A percentile compares a stretch with the other conserved stretches of the same genome.
phyloP scores from a whole-genome alignment of 2,329 filamentous ascomycete genomes.

The Ilyonectria destructans region DNA sequence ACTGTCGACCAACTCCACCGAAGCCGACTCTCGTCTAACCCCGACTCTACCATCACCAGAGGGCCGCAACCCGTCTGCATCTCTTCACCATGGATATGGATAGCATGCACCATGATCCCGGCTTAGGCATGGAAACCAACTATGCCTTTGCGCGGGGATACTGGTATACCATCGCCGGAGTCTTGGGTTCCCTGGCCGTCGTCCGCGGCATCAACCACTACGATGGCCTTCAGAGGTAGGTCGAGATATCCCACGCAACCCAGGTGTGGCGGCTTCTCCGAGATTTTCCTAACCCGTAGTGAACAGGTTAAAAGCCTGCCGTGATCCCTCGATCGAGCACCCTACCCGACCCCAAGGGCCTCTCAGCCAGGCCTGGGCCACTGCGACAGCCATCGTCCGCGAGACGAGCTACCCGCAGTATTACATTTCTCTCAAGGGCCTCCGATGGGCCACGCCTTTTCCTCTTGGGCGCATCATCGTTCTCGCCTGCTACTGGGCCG shows the following conservation, averaged over 20 bases:
- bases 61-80: slow-evolving; percentile 20
- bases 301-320: slow-evolving; percentile 63
- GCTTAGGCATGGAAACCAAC: slow-evolving; percentile 62
- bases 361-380: slow-evolving; percentile 70
- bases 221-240: slow-evolving; percentile 61
- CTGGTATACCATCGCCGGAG: slow-evolving; percentile 72
- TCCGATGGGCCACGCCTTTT: slow-evolving; percentile 73
- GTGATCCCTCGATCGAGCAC: slow-evolving; percentile 61
- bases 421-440: slow-evolving; percentile 61
- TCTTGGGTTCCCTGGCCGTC: slow-evolving; percentile 60
- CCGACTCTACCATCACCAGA: not conserved
- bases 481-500: slow-evolving; percentile 71
- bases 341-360: slow-evolving; percentile 68
- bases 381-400: slow-evolving; percentile 70
- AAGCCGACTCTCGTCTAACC: not conserved
- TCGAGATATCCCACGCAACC: not conserved
- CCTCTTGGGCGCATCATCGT: slow-evolving; percentile 71
- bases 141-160: slow-evolving; percentile 68
- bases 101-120: slow-evolving; percentile 49
- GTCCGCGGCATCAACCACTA: slow-evolving; percentile 63
- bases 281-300: not conserved
- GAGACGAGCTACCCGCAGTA: slow-evolving; percentile 72
- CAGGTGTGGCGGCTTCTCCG: not conserved
- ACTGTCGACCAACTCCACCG: not conserved
- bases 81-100: slow-evolving; percentile 54